Base-by-base conservation (phyloP, 2,329 filamentous ascomycete species). In the Hypomyces perniciosus region DNA sequence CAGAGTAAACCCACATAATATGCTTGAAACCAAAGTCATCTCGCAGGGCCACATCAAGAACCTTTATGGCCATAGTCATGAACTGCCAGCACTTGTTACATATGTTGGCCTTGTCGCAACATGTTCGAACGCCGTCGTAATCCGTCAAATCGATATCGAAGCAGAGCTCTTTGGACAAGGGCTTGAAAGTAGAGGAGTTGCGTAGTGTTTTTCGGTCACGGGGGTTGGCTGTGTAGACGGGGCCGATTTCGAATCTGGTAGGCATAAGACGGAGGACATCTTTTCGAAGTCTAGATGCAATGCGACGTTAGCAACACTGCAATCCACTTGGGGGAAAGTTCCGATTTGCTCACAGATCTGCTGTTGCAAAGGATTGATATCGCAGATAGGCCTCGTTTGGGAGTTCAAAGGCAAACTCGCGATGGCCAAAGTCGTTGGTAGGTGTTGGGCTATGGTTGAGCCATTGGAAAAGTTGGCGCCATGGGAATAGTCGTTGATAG, bases 141-240 rank as follows among this genome's bases (percentile, higher is more conserved):
- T 97, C 93, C 49, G 93, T 97, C 80, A 99, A 80, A 80, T 99
- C 93, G 62, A 99, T 97, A 85, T 99, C 93, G 69, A 99, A 97
- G 61, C 96, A 96, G 37, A 99, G 75, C 68, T 99, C 93, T 68
- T 99, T 99, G 50, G 88, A 80, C 31, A 96, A 69, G 0, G 93
- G 92, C 56, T 85, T 86, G 72, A 99, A 96, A 7, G 88, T 83
- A 44, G 83, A 82, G 34, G 85, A 80, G 68, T 90, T 92, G 48
- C 86, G 83, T 33, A 97, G 71, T 0, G 85, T 85, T 72, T 97
- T 99, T 62, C 92, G 85, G 62, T 99, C 93, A 60, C 90, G 86
- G 1, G 93, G 93, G 66, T 97, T 96, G 43, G 90, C 87, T 47
- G 80, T 90, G 72, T 99, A 99, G 44, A 96, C 87, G n/a, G 93